phyloP scores from a whole-genome alignment of 2,329 filamentous ascomycete genomes.

The Rhynchosporium agropyri region DNA sequence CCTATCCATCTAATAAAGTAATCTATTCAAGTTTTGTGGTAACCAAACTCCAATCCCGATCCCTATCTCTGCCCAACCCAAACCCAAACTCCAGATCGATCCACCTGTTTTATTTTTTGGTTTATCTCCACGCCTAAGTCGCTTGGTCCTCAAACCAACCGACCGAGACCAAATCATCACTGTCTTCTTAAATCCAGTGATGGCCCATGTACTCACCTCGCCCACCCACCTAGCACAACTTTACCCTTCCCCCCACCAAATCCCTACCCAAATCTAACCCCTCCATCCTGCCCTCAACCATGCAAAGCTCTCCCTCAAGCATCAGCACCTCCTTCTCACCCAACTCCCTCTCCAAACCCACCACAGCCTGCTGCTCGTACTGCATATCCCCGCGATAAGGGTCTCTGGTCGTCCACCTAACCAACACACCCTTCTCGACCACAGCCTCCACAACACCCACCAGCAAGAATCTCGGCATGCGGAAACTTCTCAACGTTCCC shows the following conservation, averaged over 20 bases:
- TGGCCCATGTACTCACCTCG: not conserved
- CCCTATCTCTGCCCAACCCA: too few relatives aligned
- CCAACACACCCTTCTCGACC: constrained; percentile 17
- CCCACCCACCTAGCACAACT: constrained; percentile 22
- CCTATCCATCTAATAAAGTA: too few relatives aligned
- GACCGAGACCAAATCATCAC: too few relatives aligned
- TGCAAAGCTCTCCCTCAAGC: constrained; percentile 22
- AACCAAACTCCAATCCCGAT: too few relatives aligned
- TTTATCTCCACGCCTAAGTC: too few relatives aligned
- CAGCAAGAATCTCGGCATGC: constrained; percentile 27
- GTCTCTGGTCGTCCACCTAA: constrained; percentile 29
- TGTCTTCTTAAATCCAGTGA: too few relatives aligned
- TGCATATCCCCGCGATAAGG: constrained; percentile 28
- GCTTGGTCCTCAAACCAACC: too few relatives aligned
- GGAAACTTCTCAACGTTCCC: constrained; percentile 27
- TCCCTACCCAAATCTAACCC: constrained; percentile 25
- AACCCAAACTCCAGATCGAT: too few relatives aligned
- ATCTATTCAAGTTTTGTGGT: too few relatives aligned
- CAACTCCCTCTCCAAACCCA: constrained; percentile 23
- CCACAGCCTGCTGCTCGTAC: constrained; percentile 27
- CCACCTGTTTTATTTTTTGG: too few relatives aligned
- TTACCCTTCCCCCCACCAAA: constrained; percentile 27
- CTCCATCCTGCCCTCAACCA: constrained; percentile 30
- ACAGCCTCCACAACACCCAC: constrained; percentile 26
- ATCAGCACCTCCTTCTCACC: constrained; percentile 17